These are phyloP conservation scores for Debaryomyces tyrocola DNA, from an alignment of 805 yeast species.

Conservation along the genomic window DNA sequence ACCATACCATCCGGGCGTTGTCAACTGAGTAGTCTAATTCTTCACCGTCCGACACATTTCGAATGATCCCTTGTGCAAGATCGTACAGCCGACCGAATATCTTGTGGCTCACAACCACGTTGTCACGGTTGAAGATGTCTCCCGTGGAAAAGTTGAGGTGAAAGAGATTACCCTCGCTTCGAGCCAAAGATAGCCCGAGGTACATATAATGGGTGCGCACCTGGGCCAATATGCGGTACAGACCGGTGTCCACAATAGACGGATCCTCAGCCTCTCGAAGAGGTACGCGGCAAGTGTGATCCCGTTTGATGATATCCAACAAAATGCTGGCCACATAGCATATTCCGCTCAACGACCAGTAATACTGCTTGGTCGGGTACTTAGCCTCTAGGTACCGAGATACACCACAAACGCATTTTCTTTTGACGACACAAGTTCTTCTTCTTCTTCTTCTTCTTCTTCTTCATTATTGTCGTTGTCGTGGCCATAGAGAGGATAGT, in stretches of 20 bases:
- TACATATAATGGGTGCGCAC: not conserved
- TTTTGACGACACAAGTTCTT: no score
- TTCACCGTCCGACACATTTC: not conserved
- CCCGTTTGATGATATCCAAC: not conserved
- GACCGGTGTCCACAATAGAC: not conserved
- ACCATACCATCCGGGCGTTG: not conserved
- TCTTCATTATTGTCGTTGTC: no score
- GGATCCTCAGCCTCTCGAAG: not conserved
- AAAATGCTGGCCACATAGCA: not conserved
- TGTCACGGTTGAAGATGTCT: not conserved
- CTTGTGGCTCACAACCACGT: not conserved
- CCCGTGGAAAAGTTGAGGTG: not conserved
- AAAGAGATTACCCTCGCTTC: not conserved
- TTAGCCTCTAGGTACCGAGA: not conserved
- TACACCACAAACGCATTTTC: not conserved
- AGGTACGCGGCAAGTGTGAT: not conserved
- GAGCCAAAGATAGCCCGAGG: not conserved
- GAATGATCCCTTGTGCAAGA: not conserved
- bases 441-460: no score
- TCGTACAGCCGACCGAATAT: not conserved
- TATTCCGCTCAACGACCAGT: not conserved
- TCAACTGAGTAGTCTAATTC: not conserved
- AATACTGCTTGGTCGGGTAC: not conserved
- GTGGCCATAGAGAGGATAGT: no score
- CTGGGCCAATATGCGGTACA: not conserved